Evolutionary conservation across 495 filamentous ascomycete genomes (phyloP).

Genomic region (Gamarada debralockiae): DNA sequence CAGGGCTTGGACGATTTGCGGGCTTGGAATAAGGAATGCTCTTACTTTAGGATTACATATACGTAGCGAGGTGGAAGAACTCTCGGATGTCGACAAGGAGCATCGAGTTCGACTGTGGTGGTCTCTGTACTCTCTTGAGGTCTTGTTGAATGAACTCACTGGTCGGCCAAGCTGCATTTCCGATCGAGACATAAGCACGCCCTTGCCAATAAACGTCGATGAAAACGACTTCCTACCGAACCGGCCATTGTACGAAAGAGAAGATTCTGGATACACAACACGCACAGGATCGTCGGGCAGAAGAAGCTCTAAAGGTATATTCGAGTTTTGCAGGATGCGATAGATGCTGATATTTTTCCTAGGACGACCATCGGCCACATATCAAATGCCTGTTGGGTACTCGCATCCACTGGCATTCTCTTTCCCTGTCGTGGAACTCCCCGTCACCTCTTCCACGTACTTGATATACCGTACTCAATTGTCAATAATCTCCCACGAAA

Average conservation of each 20-base stretch:
- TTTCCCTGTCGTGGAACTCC: slow-evolving; percentile 3
- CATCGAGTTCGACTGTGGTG: slow-evolving; percentile 59
- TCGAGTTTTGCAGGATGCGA: background rate
- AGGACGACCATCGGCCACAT: slow-evolving; percentile 4
- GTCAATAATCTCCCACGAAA: slow-evolving; percentile 49
- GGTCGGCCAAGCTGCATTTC: slow-evolving; percentile 56
- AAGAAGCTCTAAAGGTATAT: slow-evolving; percentile 2
- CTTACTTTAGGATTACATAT: slow-evolving; percentile 59
- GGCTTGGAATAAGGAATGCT: slow-evolving; percentile 53
- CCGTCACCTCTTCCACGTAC: slow-evolving; percentile 35
- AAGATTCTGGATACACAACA: background rate
- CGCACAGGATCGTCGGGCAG: background rate
- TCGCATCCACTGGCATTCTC: slow-evolving; percentile 1
- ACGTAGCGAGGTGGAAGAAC: slow-evolving; percentile 44
- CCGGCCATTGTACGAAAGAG: slow-evolving; percentile 4
- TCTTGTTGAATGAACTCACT: slow-evolving; percentile 53
- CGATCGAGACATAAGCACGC: slow-evolving; percentile 49
- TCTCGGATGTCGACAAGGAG: slow-evolving; percentile 49
- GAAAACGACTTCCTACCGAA: slow-evolving; percentile 41
- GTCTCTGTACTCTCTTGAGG: slow-evolving; percentile 55
- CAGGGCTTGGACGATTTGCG: slow-evolving; percentile 59
- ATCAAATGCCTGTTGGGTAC: background rate
- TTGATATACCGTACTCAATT: slow-evolving; percentile 49
- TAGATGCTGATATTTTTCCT: background rate
- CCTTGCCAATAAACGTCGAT: slow-evolving; percentile 51